Base-by-base conservation (phyloP, 345 rosid genomes). In the Citrus cavaleriei region DNA sequence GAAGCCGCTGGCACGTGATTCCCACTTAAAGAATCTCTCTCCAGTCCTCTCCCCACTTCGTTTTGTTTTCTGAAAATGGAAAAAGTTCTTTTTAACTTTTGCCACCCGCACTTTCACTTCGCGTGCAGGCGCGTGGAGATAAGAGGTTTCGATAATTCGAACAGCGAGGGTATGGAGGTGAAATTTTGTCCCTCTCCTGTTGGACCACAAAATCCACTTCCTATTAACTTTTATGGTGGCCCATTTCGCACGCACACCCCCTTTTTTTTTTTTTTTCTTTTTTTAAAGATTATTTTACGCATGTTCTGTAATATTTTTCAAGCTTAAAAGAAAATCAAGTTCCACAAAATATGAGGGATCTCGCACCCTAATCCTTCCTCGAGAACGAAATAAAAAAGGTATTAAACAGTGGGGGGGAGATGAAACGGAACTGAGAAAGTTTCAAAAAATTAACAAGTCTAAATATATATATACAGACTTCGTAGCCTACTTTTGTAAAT, bases 151-250 rank as follows among this genome's bases (percentile, higher is more conserved):
- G 27, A 10, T 4, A 5, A 13, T 5, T 8, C 22, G 3, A 64
- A 30, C 55, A 28, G 2, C 2, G 30, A 22, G 46, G 18, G 24
- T 8, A 40, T 7, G 58, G 59, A 2, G 63, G 27, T 28, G 42
- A 46, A 63, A 63, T 46, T 27, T 28, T 75, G 78, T 64, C 46
- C 14, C 4, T 22, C 40, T 30, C 19, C 38, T 10, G 70, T 76
- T 76, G 72, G 78, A 76, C 63, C 78, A 51, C 62, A 51, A 49
- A 22, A 64, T 9, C 72, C 72, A 65, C 63, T 66, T 28, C 14
- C 16, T 13, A 60, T 30, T 19, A 34, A 37, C 14, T 12, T 51
- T 46, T 35, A 25, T 32, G 22, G 60, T 74, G 59, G n/a, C 60
- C 69, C 69, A 62, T 60, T 42, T 16, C 6, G 6, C 6, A 1